Conservation (phyloP, 2,329 filamentous ascomycete genomes). For the Ceratocystis cacaofunesta region DNA sequence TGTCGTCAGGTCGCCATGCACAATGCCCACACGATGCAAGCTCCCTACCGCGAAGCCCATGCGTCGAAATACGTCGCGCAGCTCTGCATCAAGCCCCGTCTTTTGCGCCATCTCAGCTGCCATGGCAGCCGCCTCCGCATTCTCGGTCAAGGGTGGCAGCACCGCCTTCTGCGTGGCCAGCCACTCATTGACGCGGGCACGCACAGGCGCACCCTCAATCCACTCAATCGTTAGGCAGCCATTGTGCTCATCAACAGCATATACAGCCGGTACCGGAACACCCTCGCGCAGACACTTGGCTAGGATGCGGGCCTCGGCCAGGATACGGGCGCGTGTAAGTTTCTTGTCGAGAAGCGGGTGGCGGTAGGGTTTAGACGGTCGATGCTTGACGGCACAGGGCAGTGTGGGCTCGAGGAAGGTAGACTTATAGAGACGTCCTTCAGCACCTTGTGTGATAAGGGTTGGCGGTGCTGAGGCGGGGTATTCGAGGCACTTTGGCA, state of each 20-base stretch:
- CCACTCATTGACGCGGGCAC: slow-evolving; percentile 54
- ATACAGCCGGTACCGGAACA: slow-evolving; percentile 66
- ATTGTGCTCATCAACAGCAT: slow-evolving; percentile 47
- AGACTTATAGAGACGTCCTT: slow-evolving; percentile 84
- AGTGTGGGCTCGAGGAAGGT: slow-evolving; percentile 55
- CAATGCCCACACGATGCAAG: slow-evolving; percentile 70
- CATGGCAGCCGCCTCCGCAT: background rate
- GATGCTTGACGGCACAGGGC: slow-evolving; percentile 75
- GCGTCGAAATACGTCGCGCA: slow-evolving; percentile 50
- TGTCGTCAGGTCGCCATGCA: slow-evolving; percentile 92
- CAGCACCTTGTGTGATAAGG: slow-evolving; percentile 84
- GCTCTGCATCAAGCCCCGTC: slow-evolving; percentile 31
- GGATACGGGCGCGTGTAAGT: slow-evolving; percentile 71
- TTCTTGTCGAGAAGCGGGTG: slow-evolving; percentile 80
- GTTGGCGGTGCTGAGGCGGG: slow-evolving; percentile 43
- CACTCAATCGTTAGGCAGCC: slow-evolving; percentile 78
- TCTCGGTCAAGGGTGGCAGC: slow-evolving; percentile 18
- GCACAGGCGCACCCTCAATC: slow-evolving; percentile 59
- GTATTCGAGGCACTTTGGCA: slow-evolving; percentile 51
- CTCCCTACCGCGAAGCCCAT: slow-evolving; percentile 58
- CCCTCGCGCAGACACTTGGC: slow-evolving; percentile 65
- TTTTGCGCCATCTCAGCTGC: slow-evolving; percentile 22
- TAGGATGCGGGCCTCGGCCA: slow-evolving; percentile 78
- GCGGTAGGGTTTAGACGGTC: slow-evolving; percentile 79
- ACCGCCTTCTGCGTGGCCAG: slow-evolving; percentile 36